phyloP scores from a whole-genome alignment of 2,329 filamentous ascomycete species.

The Colletotrichum cuscutae region DNA sequence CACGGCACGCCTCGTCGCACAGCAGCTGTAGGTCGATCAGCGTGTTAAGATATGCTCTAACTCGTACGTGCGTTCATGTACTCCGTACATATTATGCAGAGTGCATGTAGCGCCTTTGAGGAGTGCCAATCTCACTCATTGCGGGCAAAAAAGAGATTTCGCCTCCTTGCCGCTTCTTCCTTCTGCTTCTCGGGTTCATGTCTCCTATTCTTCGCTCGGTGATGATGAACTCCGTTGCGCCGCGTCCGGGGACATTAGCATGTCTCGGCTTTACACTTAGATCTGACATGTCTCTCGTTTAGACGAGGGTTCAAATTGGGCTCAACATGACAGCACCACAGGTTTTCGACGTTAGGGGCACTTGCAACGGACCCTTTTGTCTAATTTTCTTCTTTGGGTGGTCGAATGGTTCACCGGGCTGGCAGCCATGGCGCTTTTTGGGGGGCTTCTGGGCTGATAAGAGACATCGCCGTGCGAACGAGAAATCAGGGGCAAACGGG shows the following conservation, averaged over 20 bases:
- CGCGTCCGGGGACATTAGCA: not conserved
- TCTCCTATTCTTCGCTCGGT: not conserved
- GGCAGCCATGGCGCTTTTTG: not conserved
- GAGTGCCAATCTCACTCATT: conserved; percentile 6
- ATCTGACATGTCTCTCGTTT: not conserved
- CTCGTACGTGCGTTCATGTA: not conserved
- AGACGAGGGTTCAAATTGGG: not conserved
- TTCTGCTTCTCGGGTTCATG: not conserved
- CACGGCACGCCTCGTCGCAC: not conserved
- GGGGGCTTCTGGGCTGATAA: not conserved
- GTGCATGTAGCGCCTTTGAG: not conserved
- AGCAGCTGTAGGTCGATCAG: not conserved
- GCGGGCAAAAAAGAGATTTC: not conserved
- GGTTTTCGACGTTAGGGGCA: not conserved
- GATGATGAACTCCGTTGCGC: not conserved
- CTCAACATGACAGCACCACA: not conserved
- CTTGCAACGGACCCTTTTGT: not conserved
- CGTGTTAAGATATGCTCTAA: not conserved
- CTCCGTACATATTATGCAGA: not conserved
- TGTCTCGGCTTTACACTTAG: not conserved
- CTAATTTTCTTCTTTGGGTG: not conserved
- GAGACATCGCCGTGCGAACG: not conserved
- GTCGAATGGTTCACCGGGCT: not conserved
- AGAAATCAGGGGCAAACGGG: not conserved
- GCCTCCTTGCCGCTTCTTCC: not conserved